These are phyloP conservation scores for Chiua virens DNA, from an alignment of 768 basidiomycete species.

Conservation along the genomic window DNA sequence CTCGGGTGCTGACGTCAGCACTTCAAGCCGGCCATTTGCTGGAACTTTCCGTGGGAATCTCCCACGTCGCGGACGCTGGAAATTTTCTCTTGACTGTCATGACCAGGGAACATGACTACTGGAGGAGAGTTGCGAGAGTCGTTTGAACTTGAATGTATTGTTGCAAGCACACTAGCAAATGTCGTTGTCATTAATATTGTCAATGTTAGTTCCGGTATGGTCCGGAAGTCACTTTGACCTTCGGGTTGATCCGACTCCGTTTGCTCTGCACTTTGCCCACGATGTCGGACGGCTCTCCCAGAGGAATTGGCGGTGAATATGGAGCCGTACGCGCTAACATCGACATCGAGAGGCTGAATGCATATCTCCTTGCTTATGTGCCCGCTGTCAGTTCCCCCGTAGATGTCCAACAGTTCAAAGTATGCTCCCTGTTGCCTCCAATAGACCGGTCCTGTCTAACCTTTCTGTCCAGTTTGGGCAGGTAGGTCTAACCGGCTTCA, in stretches of 20 bases:
- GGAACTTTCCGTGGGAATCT: conserved; percentile 15
- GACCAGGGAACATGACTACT: no score
- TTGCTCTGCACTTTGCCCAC: no score
- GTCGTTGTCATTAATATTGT: no score
- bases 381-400: conserved; percentile 61
- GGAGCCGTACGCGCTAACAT: conserved; percentile 73
- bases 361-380: conserved; percentile 61
- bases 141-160: background rate
- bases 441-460: background rate
- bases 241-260: no score
- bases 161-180: no score
- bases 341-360: conserved; percentile 60
- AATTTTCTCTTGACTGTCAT: background rate
- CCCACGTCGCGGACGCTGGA: conserved; percentile 5
- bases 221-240: background rate
- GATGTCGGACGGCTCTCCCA: conserved; percentile 28
- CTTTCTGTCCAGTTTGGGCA: conserved; percentile 73
- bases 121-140: no score
- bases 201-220: no score
- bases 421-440: conserved; percentile 33
- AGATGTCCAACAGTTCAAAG: conserved; percentile 90
- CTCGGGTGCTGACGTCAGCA: conserved; percentile 32
- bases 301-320: conserved; percentile 71
- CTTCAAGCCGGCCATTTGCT: conserved; percentile 1
- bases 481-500: conserved; percentile 44